These are phyloP conservation scores for Lactarius trivialis DNA, from an alignment of 768 basidiomycete species.

Conservation along the genomic window DNA sequence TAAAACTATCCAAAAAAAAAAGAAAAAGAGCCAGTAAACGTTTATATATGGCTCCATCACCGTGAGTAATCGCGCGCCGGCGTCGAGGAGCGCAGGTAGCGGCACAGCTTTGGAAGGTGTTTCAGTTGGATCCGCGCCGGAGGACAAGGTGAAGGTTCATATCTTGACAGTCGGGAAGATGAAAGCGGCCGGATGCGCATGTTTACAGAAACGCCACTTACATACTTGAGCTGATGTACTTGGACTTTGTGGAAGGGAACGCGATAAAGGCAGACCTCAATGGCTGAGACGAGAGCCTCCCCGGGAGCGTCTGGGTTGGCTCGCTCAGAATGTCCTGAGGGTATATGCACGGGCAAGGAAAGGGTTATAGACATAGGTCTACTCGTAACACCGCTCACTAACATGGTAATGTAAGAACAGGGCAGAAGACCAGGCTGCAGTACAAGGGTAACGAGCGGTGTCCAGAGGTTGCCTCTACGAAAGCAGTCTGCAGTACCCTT, in stretches of 20 bases:
- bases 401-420: not conserved
- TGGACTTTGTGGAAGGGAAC: conserved; percentile 32
- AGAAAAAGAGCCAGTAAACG: too few relatives aligned
- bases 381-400: not conserved
- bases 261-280: conserved; percentile 56
- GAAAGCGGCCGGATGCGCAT: conserved; percentile 28
- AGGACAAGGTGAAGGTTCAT: conserved; percentile 37
- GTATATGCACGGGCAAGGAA: conserved; percentile 58
- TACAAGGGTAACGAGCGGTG: not conserved
- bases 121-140: conserved; percentile 16
- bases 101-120: conserved; percentile 15
- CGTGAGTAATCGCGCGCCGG: conserved; percentile 43
- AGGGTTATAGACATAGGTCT: conserved; percentile 61
- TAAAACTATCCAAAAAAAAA: too few relatives aligned
- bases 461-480: too few relatives aligned
- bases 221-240: conserved; percentile 56
- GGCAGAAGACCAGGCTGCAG: not conserved
- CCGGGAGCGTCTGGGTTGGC: too few relatives aligned
- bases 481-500: too few relatives aligned
- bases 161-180: conserved; percentile 55
- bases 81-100: conserved; percentile 24
- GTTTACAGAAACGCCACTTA: not conserved
- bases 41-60: conserved; percentile 53
- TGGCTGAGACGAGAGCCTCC: too few relatives aligned
- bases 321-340: conserved; percentile 67